Percentiles rank a stretch among this genome's conserved stretches.
phyloP scores from a whole-genome alignment of 1,139 yeast species.

The Zygotorulaspora mrakii region DNA sequence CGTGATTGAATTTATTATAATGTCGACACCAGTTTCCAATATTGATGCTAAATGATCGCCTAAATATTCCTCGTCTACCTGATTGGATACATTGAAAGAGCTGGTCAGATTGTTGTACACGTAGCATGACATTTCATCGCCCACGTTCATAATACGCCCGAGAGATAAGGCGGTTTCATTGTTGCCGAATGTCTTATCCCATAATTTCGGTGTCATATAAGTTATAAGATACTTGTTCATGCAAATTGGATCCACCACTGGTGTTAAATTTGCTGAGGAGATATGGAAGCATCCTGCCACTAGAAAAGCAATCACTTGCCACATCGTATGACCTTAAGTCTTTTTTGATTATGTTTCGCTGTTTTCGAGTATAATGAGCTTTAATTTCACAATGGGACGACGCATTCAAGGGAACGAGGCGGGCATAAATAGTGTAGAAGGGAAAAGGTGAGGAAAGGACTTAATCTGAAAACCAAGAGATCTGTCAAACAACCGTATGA shows the following conservation, averaged over 20 bases:
- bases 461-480: no score
- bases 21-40: slow-evolving; percentile 21
- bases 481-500: no score
- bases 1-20: slow-evolving; percentile 33
- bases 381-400: no score
- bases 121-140: slow-evolving; percentile 25
- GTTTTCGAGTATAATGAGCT: no score
- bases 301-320: background rate
- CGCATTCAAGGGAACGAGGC: no score
- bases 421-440: no score
- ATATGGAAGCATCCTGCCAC: slow-evolving; percentile 1
- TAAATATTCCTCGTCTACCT: slow-evolving; percentile 15
- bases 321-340: slow-evolving; percentile 1
- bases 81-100: slow-evolving; percentile 6
- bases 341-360: no score
- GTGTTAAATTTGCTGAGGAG: slow-evolving; percentile 15
- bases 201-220: slow-evolving; percentile 20
- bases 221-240: slow-evolving; percentile 24
- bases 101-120: slow-evolving; percentile 21
- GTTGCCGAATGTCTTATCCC: slow-evolving; percentile 17
- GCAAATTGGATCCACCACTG: slow-evolving; percentile 25
- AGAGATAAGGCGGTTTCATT: slow-evolving; percentile 17
- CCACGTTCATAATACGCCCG: slow-evolving; percentile 22
- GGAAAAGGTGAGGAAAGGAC: no score
- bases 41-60: slow-evolving; percentile 15